Evolutionary conservation across 2,329 filamentous ascomycete genomes (phyloP), one percentile per base, ranked within the genome.

Genomic region (Dothideomycetes sp.): DNA sequence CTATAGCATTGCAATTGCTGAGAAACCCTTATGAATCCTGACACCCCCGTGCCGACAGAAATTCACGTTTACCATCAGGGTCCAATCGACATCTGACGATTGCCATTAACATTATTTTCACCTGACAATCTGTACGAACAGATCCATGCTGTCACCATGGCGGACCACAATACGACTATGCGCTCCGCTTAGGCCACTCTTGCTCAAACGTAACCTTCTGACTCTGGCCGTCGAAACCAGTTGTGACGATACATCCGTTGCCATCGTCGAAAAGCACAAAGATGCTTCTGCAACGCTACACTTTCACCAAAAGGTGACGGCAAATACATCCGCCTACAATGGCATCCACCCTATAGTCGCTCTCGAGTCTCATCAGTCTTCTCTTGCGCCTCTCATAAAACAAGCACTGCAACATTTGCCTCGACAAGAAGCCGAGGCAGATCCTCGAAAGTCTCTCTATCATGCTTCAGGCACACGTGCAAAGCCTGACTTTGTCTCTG

Each of bases 231-330:
- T 91, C 55, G 84, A 91, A 60, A 82, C 82, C 8, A 87, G 82
- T 3, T 91, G 89, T 70, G 89, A 96, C 64, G 89, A 96, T 65
- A 94, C 88, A 1, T 88, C 83, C 44, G 87, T 95, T 15, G 82
- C 89, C 20, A 64, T 96, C 33, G 70, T 95, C 27, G 76, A 84
- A 40, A 80, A 39, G 18, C 40, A 43, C 31, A 23, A 44, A 11
- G 20, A 41, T 34, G 38, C 17, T 15, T 34, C 40, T 2, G 45
- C 45, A 15, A 45, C 32, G 7, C 33, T 59, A 10, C 77, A 82
- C 51, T 93, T 86, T 66, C 80, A 94, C 58, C 71, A 81, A 52
- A 91, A 84, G 53, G 64, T 89, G 47, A 93, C 87, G 0, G 82
- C 84, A 4, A 80, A 94, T 59, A 87, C 84, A 57, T 75, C 78